These are phyloP conservation scores for Umbellularia californica DNA, from an alignment of 164 flowering plant genomes.

Conservation along the genomic window DNA sequence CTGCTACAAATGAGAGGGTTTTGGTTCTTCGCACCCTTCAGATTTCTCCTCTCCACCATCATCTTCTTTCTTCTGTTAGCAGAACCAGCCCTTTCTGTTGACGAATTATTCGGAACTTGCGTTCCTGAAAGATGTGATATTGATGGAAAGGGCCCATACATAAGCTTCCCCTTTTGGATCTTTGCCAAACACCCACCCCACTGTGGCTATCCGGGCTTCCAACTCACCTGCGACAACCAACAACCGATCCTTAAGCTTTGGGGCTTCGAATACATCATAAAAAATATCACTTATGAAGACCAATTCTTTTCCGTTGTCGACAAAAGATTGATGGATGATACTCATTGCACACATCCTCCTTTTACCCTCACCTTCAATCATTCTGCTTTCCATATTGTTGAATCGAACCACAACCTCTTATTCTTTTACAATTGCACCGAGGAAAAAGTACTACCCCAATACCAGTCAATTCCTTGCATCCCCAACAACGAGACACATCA, in stretches of 20 bases:
- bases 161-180: conserved; percentile 57
- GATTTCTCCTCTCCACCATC: not conserved
- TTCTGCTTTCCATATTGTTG: conserved; percentile 19
- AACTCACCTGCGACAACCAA: conserved; percentile 28
- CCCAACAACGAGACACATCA: conserved; percentile 15
- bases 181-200: conserved; percentile 27
- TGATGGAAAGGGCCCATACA: conserved; percentile 29
- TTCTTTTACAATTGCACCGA: conserved; percentile 39
- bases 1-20: not conserved
- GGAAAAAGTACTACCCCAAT: conserved; percentile 1
- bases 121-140: conserved; percentile 30
- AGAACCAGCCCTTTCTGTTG: conserved; percentile 14
- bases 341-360: conserved; percentile 34
- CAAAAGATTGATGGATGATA: conserved; percentile 6
- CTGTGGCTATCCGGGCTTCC: conserved; percentile 48
- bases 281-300: conserved; percentile 31
- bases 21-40: not conserved
- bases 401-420: conserved; percentile 21
- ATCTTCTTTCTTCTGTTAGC: not conserved
- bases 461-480: conserved; percentile 15
- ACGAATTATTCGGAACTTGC: conserved; percentile 33
- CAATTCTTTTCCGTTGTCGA: conserved; percentile 26
- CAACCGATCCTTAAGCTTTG: conserved; percentile 34
- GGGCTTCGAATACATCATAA: conserved; percentile 27
- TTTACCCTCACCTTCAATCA: conserved; percentile 33